These are phyloP conservation scores for Collybia mongolica DNA, from an alignment of 768 basidiomycete genomes.

Conservation along the genomic window DNA sequence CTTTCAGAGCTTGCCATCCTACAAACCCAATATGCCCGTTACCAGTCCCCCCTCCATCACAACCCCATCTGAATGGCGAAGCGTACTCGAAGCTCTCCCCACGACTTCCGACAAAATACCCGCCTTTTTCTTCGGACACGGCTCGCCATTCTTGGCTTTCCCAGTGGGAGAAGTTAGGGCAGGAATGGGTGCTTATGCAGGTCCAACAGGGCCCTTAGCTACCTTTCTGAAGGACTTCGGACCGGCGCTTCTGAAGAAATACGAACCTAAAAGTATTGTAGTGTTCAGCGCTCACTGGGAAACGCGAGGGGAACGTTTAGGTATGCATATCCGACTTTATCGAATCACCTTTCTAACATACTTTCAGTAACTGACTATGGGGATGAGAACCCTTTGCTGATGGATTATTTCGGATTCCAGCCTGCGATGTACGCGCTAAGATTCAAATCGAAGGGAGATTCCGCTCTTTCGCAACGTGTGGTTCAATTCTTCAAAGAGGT, in stretches of 20 bases:
- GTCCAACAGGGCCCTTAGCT: conserved; percentile 53
- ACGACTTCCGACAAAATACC: conserved; percentile 62
- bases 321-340: conserved; percentile 26
- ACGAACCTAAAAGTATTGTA: conserved; percentile 75
- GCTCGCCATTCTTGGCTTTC: conserved; percentile 53
- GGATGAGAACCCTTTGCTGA: conserved; percentile 69
- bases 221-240: conserved; percentile 67
- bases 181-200: conserved; percentile 29
- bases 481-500: conserved; percentile 59
- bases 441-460: conserved; percentile 69
- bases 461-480: conserved; percentile 52
- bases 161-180: conserved; percentile 20
- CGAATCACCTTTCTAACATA: too few species aligned
- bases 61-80: conserved; percentile 44
- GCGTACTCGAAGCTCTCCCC: conserved; percentile 55
- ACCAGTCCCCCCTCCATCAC: conserved; percentile 23
- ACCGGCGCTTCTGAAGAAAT: conserved; percentile 61
- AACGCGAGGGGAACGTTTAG: conserved; percentile 53
- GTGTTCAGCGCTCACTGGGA: conserved; percentile 89
- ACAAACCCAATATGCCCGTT: too few species aligned
- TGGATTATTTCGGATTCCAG: conserved; percentile 75
- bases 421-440: conserved; percentile 56
- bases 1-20: too few species aligned
- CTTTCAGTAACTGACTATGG: conserved; percentile 71
- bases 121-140: conserved; percentile 75